Conservation (phyloP, 163 green algal species). For the Volvox carteri region DNA sequence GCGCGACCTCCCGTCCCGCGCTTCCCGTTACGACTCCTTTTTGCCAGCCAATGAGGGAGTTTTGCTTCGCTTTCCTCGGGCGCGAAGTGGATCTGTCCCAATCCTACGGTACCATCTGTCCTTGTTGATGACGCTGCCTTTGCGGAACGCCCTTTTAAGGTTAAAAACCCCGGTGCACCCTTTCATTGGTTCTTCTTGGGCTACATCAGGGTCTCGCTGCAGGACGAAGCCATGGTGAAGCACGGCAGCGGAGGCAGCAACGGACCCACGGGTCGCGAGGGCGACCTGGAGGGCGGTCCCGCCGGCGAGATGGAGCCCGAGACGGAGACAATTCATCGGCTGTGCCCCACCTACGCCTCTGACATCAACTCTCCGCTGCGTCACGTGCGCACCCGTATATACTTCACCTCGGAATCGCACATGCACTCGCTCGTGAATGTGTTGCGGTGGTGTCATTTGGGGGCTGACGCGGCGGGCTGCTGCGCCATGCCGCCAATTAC, state of each 20-base stretch:
- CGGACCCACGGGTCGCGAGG: conserved; percentile 37
- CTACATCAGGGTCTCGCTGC: conserved; percentile 55
- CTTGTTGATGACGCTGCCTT: too few species aligned
- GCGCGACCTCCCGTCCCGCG: too few species aligned
- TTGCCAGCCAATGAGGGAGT: too few species aligned
- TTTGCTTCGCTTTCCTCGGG: too few species aligned
- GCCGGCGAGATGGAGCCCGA: conserved; percentile 49
- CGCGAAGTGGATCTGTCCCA: too few species aligned
- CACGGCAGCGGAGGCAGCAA: conserved; percentile 36
- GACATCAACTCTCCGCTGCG: conserved; percentile 96
- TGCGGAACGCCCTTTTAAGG: too few species aligned
- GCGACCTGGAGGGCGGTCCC: conserved; percentile 30
- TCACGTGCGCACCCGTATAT: conserved; percentile 97
- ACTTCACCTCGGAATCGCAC: conserved; percentile 99
- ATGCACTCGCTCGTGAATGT: conserved; percentile 98
- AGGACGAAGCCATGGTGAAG: conserved; percentile 56
- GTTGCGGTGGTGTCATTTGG: conserved; percentile 81
- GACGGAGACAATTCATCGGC: conserved; percentile 77
- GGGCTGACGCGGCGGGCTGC: not conserved
- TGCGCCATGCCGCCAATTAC: conserved; percentile 15
- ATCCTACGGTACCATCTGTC: too few species aligned
- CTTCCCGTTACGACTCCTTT: too few species aligned
- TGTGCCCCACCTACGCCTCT: conserved; percentile 75
- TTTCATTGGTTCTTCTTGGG: too few species aligned
- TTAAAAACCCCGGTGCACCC: too few species aligned